phyloP scores from a whole-genome alignment of 805 yeast species.

The Zygosaccharomyces bisporus region DNA sequence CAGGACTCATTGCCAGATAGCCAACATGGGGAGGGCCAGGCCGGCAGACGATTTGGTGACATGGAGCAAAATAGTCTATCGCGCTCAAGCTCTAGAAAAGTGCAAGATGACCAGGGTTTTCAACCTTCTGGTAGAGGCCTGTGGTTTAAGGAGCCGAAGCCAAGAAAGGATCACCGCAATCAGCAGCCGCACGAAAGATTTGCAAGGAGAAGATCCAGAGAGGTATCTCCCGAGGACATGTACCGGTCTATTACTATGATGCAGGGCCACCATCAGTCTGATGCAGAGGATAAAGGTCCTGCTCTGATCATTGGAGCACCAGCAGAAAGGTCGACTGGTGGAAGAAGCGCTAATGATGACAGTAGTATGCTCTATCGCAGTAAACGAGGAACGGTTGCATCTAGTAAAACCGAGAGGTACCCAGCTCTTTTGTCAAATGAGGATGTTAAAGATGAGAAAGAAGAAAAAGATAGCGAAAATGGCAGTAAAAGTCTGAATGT shows the following conservation, averaged over 20 bases:
- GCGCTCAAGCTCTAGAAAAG: slow-evolving; percentile 15
- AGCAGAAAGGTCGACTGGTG: slow-evolving; percentile 13
- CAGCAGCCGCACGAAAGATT: slow-evolving; percentile 30
- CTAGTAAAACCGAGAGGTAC: background rate
- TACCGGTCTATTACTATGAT: slow-evolving; percentile 78
- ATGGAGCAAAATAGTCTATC: slow-evolving; percentile 12
- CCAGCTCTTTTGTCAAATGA: background rate
- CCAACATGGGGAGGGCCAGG: background rate
- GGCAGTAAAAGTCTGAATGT: slow-evolving; percentile 13
- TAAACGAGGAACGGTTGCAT: background rate
- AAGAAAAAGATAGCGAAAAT: slow-evolving; percentile 14
- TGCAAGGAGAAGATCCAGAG: slow-evolving; percentile 36
- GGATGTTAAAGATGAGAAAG: slow-evolving; percentile 4
- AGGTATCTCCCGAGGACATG: slow-evolving; percentile 78
- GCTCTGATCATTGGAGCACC: slow-evolving; percentile 78
- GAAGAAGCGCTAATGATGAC: background rate
- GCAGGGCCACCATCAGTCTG: slow-evolving; percentile 48
- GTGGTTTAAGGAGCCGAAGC: slow-evolving; percentile 11
- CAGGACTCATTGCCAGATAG: slow-evolving; percentile 11
- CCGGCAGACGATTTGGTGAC: background rate
- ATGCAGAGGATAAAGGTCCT: slow-evolving; percentile 61
- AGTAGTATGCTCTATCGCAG: background rate
- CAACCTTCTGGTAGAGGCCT: slow-evolving; percentile 12
- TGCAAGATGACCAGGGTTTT: slow-evolving; percentile 7
- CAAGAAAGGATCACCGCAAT: slow-evolving; percentile 7